Evolutionary conservation across 306 rosid genomes (phyloP), one percentile per base, ranked within the genome.

Genomic region (Vicia faba): DNA sequence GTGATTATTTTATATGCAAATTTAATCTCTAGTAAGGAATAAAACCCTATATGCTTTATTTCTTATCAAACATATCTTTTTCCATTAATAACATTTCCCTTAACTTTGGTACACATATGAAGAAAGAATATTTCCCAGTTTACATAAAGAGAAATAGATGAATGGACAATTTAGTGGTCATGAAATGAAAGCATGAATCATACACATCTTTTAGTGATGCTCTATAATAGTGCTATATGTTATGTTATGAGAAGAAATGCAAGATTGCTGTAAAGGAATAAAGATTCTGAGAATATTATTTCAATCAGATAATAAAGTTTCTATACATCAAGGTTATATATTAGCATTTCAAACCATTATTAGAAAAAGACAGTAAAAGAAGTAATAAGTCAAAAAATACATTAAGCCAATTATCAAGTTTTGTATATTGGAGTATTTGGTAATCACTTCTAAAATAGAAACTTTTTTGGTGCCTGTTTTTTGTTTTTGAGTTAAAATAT

Each of bases 41-140:
- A 79, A 55, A 61, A 19, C 11, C 36, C 6, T 28, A 35, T 25
- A 54, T 16, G 41, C 68, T 68, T 68, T 79, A 68, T 57, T 67
- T 61, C 71, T 61, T 38, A 58, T 75, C 73, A 54, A n/a, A 7
- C 58, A 35, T 38, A 72, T 51, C 55, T 56, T 5, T 57, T 70
- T 14, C 55, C 50, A 44, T 18, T 2, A 39, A 44, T 31, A 55
- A 44, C 9, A 39, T 41, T 51, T 70, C 45, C 14, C 41, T 29
- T 43, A 66, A 19, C 15, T 66, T 4, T 29, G 67, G 38, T 66
- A 12, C 57, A 41, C 19, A 59, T 40, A 60, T 67, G 62, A 54
- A 61, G 62, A 78, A 63, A 53, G 75, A 50, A 66, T 25, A 60
- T 13, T 66, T 71, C 66, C 65, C 29, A 61, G 2, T 11, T 64